These are phyloP conservation scores for Boletellus sp. DNA, from an alignment of 768 basidiomycete genomes.

Conservation along the genomic window DNA sequence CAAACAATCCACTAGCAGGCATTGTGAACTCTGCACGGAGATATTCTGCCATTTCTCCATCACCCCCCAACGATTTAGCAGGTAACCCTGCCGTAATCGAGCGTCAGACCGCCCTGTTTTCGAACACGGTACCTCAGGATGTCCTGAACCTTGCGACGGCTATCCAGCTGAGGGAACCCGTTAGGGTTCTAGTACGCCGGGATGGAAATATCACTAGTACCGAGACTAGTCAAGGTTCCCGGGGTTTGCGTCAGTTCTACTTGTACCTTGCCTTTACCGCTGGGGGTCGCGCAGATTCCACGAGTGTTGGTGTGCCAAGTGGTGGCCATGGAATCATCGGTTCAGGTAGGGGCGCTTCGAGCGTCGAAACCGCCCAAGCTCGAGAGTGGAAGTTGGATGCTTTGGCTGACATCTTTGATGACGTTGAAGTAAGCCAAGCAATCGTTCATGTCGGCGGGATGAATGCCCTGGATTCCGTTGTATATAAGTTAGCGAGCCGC, in stretches of 20 bases:
- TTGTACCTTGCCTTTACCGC: constrained; percentile 94
- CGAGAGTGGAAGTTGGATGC: constrained; percentile 96
- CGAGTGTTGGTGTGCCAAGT: constrained; percentile 36
- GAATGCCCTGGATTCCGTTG: constrained; percentile 81
- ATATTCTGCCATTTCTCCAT: constrained; percentile 52
- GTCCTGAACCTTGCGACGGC: constrained; percentile 93
- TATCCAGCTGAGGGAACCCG: constrained; percentile 92
- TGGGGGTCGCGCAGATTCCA: constrained; percentile 63
- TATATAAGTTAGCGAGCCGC: constrained; percentile 83
- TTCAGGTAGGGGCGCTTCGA: constrained; percentile 79
- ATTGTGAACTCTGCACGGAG: constrained; percentile 47
- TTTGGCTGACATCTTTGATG: constrained; percentile 84
- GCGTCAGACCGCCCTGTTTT: constrained; percentile 91
- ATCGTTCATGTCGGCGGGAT: constrained; percentile 89
- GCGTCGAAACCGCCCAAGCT: constrained; percentile 79
- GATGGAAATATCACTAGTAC: constrained; percentile 77
- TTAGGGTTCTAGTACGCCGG: constrained; percentile 93
- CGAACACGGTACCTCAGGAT: constrained; percentile 97
- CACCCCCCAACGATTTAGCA: constrained; percentile 41
- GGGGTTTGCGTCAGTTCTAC: constrained; percentile 92
- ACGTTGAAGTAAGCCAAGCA: constrained; percentile 74
- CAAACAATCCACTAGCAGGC: constrained; percentile 32
- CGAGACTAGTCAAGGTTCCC: constrained; percentile 66
- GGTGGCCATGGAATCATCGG: constrained; percentile 87
- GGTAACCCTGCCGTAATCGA: constrained; percentile 48